Evolutionary conservation across 176 grass and related monocot species (phyloP), one percentile per base, ranked within the genome.

Genomic region (Lolium rigidum): DNA sequence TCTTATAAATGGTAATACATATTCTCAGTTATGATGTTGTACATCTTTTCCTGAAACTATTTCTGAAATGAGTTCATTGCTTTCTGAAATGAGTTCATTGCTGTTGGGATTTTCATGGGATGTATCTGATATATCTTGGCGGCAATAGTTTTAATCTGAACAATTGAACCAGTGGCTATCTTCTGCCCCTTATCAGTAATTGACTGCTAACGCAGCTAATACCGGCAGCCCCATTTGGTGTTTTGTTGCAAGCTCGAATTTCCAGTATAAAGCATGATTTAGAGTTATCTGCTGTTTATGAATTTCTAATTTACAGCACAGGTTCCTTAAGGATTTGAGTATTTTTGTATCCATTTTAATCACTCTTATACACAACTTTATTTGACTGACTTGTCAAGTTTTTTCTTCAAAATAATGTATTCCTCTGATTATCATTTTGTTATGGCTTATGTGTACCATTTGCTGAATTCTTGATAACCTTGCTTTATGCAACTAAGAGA

Each of bases 301-400:
- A 74, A n/a, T n/a, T n/a, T n/a, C n/a, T n/a, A n/a, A n/a, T n/a
- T n/a, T n/a, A n/a, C n/a, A n/a, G n/a, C n/a, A n/a, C n/a, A n/a
- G n/a, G 41, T 21, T 37, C 20, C 26, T 48, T 20, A 38, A 49
- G 5, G 17, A 78, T 12, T 78, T 47, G 17, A 74, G 46, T 55
- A 14, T 14, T 50, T 21, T 9, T 77, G 28, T 58, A 28, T 24
- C 76, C 55, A 73, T 43, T 78, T 60, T 78, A 78, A 44, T 57
- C 1, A 78, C 22, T 50, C 38, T 9, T 24, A 73, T 24, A 6
- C 21, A 73, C 44, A 21, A 47, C 10, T 72, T 22, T 72, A 7
- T 72, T 47, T 72, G n/a, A n/a, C 43, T 48, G 43, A 73, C n/a
- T 73, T 24, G 10, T 72, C 31, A 35, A 35, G 20, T 47, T 41